Percentiles rank a stretch among this genome's conserved stretches.
These are phyloP conservation scores for Ustilago curta DNA, from an alignment of 1,284 basidiomycete species.

Conservation along the genomic window DNA sequence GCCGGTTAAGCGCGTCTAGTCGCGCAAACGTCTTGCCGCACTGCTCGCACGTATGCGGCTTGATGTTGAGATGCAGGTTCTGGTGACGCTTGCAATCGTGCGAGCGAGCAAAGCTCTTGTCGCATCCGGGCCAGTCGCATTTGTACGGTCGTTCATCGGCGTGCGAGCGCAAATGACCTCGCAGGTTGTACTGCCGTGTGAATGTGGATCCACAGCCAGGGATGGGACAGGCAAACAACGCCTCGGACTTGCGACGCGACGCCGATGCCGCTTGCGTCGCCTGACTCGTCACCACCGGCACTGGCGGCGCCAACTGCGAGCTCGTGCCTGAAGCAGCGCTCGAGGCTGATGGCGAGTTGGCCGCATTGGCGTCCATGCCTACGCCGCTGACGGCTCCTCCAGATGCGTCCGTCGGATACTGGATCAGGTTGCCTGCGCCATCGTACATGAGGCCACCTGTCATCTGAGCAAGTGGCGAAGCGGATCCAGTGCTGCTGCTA, in stretches of 20 bases:
- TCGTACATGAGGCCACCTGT: conserved; percentile 29
- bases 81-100: conserved; percentile 90
- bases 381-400: conserved; percentile 12
- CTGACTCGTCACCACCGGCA: conserved; percentile 80
- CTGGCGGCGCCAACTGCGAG: conserved; percentile 37
- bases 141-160: conserved; percentile 94
- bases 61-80: conserved; percentile 79
- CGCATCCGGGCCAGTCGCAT: conserved; percentile 91
- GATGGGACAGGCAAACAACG: conserved; percentile 90
- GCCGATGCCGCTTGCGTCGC: conserved; percentile 94
- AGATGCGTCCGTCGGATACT: conserved; percentile 35
- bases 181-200: conserved; percentile 71
- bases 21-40: conserved; percentile 95
- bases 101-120: conserved; percentile 91
- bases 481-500: conserved; percentile 44
- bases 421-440: conserved; percentile 24
- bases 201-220: conserved; percentile 93
- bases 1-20: conserved; percentile 85
- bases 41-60: conserved; percentile 87
- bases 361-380: conserved; percentile 24
- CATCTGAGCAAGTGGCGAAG: conserved; percentile 36
- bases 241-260: conserved; percentile 87
- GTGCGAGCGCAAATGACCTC: conserved; percentile 93
- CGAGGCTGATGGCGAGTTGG: conserved; percentile 28
- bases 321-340: conserved; percentile 36